phyloP scores from a whole-genome alignment of 257 asterid species.

The Forsythia viridissima region DNA sequence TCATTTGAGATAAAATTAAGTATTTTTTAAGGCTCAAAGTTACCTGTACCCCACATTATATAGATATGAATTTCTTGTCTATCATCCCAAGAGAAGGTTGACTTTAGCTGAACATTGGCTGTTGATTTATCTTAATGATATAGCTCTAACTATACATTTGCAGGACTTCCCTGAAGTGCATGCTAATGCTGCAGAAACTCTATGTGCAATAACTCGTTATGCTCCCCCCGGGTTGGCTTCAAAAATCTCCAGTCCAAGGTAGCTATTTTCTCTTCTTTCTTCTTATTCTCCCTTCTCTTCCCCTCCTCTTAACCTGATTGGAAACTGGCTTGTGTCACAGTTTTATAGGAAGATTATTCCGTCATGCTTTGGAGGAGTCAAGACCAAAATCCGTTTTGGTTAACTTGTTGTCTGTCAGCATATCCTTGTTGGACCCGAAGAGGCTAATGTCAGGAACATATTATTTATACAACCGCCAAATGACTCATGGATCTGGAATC shows the following conservation, averaged over 20 bases:
- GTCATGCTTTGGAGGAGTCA: slow-evolving; percentile 73
- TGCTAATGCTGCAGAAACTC: slow-evolving; percentile 93
- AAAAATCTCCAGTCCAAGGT: slow-evolving; percentile 80
- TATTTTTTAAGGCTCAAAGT: neutral
- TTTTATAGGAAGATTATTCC: slow-evolving; percentile 71
- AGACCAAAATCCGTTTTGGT: slow-evolving; percentile 82
- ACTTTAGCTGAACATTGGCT: neutral
- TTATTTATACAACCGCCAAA: slow-evolving; percentile 64
- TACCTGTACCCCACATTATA: neutral
- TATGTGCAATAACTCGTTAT: slow-evolving; percentile 72
- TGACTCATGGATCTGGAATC: slow-evolving; percentile 53
- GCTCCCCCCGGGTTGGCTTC: slow-evolving; percentile 75
- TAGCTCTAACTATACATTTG: slow-evolving; percentile 16
- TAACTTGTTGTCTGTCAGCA: slow-evolving; percentile 73
- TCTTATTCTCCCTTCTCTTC: slow-evolving; percentile 7
- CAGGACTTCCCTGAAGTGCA: slow-evolving; percentile 94
- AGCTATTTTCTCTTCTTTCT: slow-evolving; percentile 16
- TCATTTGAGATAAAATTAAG: neutral
- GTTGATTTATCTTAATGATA: neutral
- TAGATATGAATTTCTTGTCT: neutral
- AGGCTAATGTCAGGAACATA: slow-evolving; percentile 66
- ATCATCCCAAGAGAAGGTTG: neutral
- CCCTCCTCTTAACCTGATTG: slow-evolving; percentile 29
- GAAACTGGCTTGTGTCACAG: slow-evolving; percentile 42
- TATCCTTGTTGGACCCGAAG: slow-evolving; percentile 78